Evolutionary conservation across 2,329 filamentous ascomycete species (phyloP).

Genomic region (Colletotrichum noveboracense): DNA sequence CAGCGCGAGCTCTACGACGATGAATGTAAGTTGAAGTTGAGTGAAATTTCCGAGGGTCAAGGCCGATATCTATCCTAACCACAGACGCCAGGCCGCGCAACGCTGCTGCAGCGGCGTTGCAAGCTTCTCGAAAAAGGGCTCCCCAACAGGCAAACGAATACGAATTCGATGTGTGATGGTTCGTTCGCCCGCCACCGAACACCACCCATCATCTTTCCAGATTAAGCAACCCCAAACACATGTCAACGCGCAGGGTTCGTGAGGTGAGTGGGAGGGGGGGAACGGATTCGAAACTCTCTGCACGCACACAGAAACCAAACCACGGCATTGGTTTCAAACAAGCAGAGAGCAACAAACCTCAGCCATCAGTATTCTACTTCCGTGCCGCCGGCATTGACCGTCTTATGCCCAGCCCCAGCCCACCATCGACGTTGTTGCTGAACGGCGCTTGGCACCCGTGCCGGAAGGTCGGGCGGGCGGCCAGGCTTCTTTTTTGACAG

Average conservation of each 20-base stretch:
- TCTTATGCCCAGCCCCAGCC: not conserved
- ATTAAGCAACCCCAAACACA: not conserved
- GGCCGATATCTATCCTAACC: not conserved
- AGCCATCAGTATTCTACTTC: not conserved
- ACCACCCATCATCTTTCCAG: not conserved
- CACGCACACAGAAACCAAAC: not conserved
- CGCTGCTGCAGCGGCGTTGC: not conserved
- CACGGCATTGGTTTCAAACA: not conserved
- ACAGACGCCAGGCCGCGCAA: not conserved
- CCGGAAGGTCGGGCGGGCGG: not conserved
- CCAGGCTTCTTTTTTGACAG: not conserved
- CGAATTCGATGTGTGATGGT: not conserved
- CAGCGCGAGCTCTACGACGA: not conserved
- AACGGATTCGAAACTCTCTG: not conserved
- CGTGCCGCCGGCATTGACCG: not conserved
- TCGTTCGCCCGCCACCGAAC: not conserved
- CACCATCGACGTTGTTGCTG: not conserved
- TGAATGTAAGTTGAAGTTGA: not conserved
- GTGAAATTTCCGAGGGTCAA: not conserved
- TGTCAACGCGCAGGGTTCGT: not conserved
- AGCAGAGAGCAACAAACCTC: not conserved
- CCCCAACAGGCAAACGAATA: constrained; percentile 1
- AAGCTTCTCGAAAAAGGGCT: not conserved
- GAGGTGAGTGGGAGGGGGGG: too few species aligned
- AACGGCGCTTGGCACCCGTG: not conserved